Base-by-base conservation (phyloP, 2,329 filamentous ascomycete genomes). In the Hypoxylon sp. region DNA sequence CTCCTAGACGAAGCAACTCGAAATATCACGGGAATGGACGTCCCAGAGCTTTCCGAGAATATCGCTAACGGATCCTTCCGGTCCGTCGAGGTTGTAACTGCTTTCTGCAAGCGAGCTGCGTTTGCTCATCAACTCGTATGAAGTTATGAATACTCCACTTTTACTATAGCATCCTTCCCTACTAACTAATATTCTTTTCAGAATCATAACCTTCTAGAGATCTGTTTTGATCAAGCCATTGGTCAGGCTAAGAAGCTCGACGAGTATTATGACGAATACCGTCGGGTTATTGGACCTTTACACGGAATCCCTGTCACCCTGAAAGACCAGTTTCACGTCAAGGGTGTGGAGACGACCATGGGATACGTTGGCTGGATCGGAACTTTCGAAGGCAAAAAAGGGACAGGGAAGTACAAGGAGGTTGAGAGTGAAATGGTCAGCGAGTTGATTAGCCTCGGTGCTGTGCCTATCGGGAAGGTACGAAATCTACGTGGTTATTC, bases 291-390 rank as follows among this genome's bases (percentile, higher is more conserved):
- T 11, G 56, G 56, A 6, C 56, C 56, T 32, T 20, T 60, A 12
- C 56, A 60, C 26, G 56, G 56, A 33, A 36, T 60, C 18, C 56
- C 56, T 12, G 24, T 60, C 18, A 60, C 45, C 14, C 12, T 51
- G 22, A 60, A 60, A 44, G 56, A 60, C 20, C 56, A 60, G 48
- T 60, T 38, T 36, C 56, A 60, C 18, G 46, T 60, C 6, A 60
- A 60, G 36, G 56, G 48, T 4, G 52, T 60, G 45, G 56, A 38
- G 14, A 60, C 56, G 11, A 60, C 56, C 4, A 60, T 60, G 56
- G 56, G 32, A 42, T 60, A 60, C 14, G 56, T 60, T 11, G 56
- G 56, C 11, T 60, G 56, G 56, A 52, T 60, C 24, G 56, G 38
- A 14, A 60, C 45, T 5, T 60, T 51, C 36, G 45, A 51, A 20